Base-by-base conservation (phyloP, 441 rosid species). In the Erodium texanum region DNA sequence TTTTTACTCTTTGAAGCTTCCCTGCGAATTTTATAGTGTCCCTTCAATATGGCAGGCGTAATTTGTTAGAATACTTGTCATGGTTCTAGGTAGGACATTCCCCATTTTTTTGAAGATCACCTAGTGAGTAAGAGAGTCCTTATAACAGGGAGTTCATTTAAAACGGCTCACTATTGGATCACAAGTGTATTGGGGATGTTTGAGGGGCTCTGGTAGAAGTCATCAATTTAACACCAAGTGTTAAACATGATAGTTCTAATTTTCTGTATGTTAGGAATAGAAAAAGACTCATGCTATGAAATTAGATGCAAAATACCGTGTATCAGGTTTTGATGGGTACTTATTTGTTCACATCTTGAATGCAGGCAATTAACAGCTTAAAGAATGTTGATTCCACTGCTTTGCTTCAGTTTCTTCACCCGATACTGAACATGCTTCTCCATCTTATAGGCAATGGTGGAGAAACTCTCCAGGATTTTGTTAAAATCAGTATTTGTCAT, bases 371-470 rank as follows among this genome's bases (percentile, higher is more conserved):
- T 78, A 95, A 95, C 82, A 90, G 99, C 86, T 82, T 95, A 83
- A 92, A 95, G 88, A 90, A 95, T 68, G 99, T 90, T 67, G 98
- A 95, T 73, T 92, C 99, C 69, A 87, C 97, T 69, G 97, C 96
- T 71, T 79, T 95, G 85, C 99, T 95, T 79, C 99, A 95, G 87
- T 95, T 95, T 85, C 98, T 95, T 71, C 95, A 95, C 77, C 98
- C 98, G 61, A 82, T 92, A 78, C 80, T 95, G 70, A 95, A 92
- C 78, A 90, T 95, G 99, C 96, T 95, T 79, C 96, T 95, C 71
- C 96, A 92, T 87, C 98, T 95, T 70, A 95, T 95, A 69, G 96
- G 99, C 72, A 95, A 91, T 82, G 99, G 99, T 77, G 99, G 99
- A 81, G 99, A 95, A 86, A 92, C 99, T 65, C 92, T 95, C 66